These are phyloP conservation scores for Diaporthe capsici DNA, from an alignment of 2,329 filamentous ascomycete genomes.

Conservation along the genomic window DNA sequence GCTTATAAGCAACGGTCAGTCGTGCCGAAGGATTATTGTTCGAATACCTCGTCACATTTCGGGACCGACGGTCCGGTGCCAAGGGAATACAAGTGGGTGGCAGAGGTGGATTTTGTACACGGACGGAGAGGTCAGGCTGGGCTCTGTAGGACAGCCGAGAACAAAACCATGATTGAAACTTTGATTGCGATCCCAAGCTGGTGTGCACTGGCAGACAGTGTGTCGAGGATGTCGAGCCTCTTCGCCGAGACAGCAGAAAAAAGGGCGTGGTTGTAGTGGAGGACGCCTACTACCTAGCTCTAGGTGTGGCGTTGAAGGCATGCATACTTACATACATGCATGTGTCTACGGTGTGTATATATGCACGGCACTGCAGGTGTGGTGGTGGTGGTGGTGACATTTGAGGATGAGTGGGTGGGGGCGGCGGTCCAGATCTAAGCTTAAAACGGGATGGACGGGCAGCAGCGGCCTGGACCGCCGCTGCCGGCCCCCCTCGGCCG, in stretches of 20 bases:
- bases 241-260: no score
- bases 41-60: background rate
- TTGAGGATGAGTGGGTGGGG: background rate
- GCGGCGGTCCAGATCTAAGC: conserved; percentile 22
- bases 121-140: background rate
- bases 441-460: conserved; percentile 30
- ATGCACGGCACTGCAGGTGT: conserved; percentile 3
- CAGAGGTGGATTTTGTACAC: background rate
- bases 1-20: background rate
- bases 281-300: background rate
- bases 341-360: background rate
- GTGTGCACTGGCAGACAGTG: background rate
- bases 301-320: background rate
- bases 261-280: background rate
- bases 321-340: background rate
- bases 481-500: no score
- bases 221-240: background rate
- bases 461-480: background rate
- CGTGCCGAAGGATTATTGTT: background rate
- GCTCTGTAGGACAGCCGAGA: conserved; percentile 15
- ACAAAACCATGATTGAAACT: conserved; percentile 24
- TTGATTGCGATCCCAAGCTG: background rate
- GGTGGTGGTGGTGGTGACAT: background rate
- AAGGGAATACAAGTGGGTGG: conserved; percentile 1
- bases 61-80: background rate